A percentile compares a stretch with the other conserved stretches of the same genome.
Conservation (phyloP, 2,329 filamentous ascomycete species). For the Colletotrichum lindemuthianum region DNA sequence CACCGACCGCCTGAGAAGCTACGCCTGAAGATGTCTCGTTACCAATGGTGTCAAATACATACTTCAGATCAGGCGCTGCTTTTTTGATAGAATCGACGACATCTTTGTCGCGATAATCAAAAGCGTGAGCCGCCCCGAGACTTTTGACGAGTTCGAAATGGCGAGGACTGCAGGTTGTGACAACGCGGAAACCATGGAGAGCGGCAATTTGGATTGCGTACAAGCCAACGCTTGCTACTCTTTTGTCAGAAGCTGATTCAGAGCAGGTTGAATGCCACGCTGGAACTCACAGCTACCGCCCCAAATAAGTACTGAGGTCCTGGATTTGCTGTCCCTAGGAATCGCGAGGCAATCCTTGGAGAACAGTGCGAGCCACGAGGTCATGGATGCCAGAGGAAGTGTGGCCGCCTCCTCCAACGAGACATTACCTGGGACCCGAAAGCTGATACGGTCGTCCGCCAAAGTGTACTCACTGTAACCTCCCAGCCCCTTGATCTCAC, state of each 20-base stretch:
- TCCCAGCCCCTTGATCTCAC: slow-evolving; percentile 46
- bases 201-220: slow-evolving; percentile 49
- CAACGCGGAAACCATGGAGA: slow-evolving; percentile 44
- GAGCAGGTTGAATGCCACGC: background rate
- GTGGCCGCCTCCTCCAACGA: slow-evolving; percentile 47
- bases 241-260: fast-evolving
- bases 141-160: slow-evolving; percentile 45
- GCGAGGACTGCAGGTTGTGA: slow-evolving; percentile 48
- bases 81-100: slow-evolving; percentile 48
- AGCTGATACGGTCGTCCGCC: slow-evolving; percentile 53
- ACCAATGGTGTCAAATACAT: slow-evolving; percentile 57
- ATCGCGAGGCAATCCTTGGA: slow-evolving; percentile 50
- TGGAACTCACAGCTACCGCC: slow-evolving; percentile 53
- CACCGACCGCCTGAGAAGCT: slow-evolving; percentile 44
- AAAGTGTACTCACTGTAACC: slow-evolving; percentile 52
- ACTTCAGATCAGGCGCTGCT: slow-evolving; percentile 44
- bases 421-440: slow-evolving; percentile 47
- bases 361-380: slow-evolving; percentile 52
- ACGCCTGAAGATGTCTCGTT: slow-evolving; percentile 45
- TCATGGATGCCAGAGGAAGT: slow-evolving; percentile 50
- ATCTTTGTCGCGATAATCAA: slow-evolving; percentile 51
- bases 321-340: slow-evolving; percentile 30
- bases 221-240: slow-evolving; percentile 48
- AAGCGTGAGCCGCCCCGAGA: slow-evolving; percentile 47
- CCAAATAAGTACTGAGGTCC: slow-evolving; percentile 50